Evolutionary conservation across 768 basidiomycete genomes (phyloP).

Genomic region (Amanita subjunquillea): DNA sequence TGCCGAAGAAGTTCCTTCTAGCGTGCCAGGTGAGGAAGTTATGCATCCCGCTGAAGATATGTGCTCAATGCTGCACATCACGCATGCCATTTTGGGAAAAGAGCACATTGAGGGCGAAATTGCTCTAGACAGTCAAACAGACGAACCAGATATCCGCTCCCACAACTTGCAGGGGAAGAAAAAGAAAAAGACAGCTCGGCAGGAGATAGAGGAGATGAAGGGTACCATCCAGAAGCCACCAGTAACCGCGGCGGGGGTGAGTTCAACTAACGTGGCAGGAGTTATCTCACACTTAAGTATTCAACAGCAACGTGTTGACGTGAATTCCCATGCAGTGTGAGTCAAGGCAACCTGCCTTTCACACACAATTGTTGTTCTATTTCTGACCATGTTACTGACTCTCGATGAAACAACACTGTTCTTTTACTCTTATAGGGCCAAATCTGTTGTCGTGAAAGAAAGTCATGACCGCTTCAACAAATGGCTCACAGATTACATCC

Average conservation of each 20-base stretch:
- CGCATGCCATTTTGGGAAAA: neutral
- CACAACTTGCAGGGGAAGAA: neutral
- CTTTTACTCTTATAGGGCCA: conserved; percentile 1
- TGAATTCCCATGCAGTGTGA: neutral
- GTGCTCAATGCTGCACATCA: neutral
- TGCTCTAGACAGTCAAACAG: neutral
- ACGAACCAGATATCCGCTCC: neutral
- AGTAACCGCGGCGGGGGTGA: neutral
- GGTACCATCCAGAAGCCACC: neutral
- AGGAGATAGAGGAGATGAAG: neutral
- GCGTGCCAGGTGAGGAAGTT: neutral
- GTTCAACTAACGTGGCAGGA: neutral
- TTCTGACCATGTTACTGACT: neutral
- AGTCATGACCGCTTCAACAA: neutral
- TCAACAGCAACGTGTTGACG: neutral
- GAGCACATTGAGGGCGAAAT: neutral
- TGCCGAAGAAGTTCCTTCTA: neutral
- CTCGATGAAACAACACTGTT: conserved; percentile 1
- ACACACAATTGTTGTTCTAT: neutral
- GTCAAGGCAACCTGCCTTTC: neutral
- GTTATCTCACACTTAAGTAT: neutral
- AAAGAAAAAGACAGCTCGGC: neutral
- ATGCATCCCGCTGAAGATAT: neutral
- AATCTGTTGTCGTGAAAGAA: neutral
- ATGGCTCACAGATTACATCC: neutral